phyloP scores from a whole-genome alignment of 352 stramenopile genomes.

The Pythium coloratum region DNA sequence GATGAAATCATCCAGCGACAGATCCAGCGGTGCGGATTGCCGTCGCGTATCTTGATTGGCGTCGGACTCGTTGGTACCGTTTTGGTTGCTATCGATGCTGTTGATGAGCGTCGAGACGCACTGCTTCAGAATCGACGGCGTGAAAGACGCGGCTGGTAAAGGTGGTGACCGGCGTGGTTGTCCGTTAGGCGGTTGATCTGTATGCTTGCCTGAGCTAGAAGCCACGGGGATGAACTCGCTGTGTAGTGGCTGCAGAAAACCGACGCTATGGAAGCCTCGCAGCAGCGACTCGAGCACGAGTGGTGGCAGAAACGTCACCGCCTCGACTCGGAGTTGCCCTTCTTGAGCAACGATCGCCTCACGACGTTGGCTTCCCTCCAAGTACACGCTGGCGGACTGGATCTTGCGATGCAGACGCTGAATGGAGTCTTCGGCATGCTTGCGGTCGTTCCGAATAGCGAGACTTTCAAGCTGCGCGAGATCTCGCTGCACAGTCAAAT shows the following conservation, averaged over 20 bases:
- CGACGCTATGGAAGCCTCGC: slow-evolving; percentile 57
- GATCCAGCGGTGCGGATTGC: neutral
- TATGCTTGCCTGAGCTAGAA: neutral
- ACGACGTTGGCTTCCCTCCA: slow-evolving; percentile 48
- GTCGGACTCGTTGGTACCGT: neutral
- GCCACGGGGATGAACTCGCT: slow-evolving; percentile 17
- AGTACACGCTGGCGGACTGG: slow-evolving; percentile 50
- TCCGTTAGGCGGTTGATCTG: neutral
- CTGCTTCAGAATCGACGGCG: neutral
- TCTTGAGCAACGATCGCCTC: slow-evolving; percentile 61
- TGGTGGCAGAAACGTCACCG: slow-evolving; percentile 54
- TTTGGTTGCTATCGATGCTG: neutral
- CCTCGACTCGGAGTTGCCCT: slow-evolving; percentile 63
- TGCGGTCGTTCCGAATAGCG: slow-evolving; percentile 57
- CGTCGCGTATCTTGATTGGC: neutral
- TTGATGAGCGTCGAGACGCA: neutral
- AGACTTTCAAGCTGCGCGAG: slow-evolving; percentile 49
- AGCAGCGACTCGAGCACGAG: slow-evolving; percentile 72
- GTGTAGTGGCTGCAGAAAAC: slow-evolving; percentile 59
- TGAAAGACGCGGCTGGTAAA: neutral
- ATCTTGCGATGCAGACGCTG: slow-evolving; percentile 53
- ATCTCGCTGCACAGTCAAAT: slow-evolving; percentile 51
- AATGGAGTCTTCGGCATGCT: slow-evolving; percentile 54
- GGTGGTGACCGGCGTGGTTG: neutral
- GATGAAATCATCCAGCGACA: slow-evolving; percentile 12